Conservation (phyloP, 1,284 basidiomycete species). For the Rugosomyces carneus region DNA sequence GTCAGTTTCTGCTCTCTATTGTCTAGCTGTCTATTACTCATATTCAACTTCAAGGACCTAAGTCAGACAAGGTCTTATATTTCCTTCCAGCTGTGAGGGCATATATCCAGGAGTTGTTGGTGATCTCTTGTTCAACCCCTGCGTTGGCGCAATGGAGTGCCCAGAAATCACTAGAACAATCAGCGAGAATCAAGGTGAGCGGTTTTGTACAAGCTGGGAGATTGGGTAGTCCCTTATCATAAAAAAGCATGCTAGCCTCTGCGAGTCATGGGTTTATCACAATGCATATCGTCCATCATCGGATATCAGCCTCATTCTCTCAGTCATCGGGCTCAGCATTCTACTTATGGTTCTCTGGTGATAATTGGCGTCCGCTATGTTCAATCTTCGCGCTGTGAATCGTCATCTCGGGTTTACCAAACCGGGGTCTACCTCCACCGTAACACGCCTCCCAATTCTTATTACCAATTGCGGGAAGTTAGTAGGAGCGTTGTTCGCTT, state of each 20-base stretch:
- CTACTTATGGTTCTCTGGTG: slow-evolving; percentile 24
- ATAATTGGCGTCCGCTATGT: background rate
- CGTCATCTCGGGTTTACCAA: too few species aligned
- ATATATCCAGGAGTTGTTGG: slow-evolving; percentile 22
- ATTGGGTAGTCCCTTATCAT: background rate
- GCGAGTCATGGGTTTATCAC: slow-evolving; percentile 26
- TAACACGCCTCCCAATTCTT: too few species aligned
- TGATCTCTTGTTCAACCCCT: slow-evolving; percentile 13
- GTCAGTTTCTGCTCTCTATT: slow-evolving; percentile 15
- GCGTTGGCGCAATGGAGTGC: slow-evolving; percentile 21
- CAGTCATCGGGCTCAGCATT: slow-evolving; percentile 20
- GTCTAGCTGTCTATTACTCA: background rate
- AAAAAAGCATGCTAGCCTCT: slow-evolving; percentile 26
- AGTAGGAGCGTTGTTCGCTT: too few species aligned
- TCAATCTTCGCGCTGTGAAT: slow-evolving; percentile 4
- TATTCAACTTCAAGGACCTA: slow-evolving; percentile 8
- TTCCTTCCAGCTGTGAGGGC: slow-evolving; percentile 20
- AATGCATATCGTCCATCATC: slow-evolving; percentile 20
- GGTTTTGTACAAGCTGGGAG: background rate
- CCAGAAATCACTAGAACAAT: slow-evolving; percentile 23
- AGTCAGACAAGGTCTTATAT: slow-evolving; percentile 19
- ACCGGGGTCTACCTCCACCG: too few species aligned
- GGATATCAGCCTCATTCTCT: slow-evolving; percentile 22
- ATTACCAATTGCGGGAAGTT: too few species aligned
- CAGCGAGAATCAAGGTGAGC: slow-evolving; percentile 22